Conservation (phyloP, 2,329 filamentous ascomycete species). For the Penicillium sp. region DNA sequence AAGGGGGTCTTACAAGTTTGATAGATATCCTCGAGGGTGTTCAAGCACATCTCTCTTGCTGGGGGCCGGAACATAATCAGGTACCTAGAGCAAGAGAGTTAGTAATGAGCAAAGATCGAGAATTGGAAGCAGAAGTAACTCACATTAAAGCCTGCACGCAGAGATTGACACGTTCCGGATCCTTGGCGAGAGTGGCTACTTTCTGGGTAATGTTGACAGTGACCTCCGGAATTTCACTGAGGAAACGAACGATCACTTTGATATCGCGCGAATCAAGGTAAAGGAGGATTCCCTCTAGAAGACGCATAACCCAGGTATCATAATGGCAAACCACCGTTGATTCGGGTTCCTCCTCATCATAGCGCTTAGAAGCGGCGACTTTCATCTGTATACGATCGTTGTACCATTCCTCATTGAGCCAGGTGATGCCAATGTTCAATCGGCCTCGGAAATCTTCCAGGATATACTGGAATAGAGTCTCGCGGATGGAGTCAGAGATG, state of each 20-base stretch:
- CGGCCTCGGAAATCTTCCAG: conserved; percentile 88
- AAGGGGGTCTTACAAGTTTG: conserved; percentile 46
- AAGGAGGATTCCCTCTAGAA: conserved; percentile 86
- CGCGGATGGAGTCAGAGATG: conserved; percentile 68
- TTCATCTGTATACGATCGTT: conserved; percentile 68
- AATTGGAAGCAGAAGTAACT: conserved; percentile 19
- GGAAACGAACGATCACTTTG: conserved; percentile 82
- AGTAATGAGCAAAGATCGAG: conserved; percentile 1
- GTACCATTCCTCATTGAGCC: conserved; percentile 98
- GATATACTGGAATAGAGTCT: conserved; percentile 79
- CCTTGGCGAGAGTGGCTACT: conserved; percentile 64
- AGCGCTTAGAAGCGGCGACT: conserved; percentile 43
- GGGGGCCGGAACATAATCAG: conserved; percentile 61
- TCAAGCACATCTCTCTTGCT: conserved; percentile 56
- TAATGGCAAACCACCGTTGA: conserved; percentile 60
- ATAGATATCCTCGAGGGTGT: conserved; percentile 61
- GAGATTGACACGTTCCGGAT: conserved; percentile 63
- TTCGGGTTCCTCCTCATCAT: conserved; percentile 46
- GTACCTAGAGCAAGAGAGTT: conserved; percentile 41
- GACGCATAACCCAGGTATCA: conserved; percentile 72
- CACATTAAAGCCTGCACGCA: conserved; percentile 60
- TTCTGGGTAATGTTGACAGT: conserved; percentile 70
- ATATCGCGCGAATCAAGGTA: conserved; percentile 85
- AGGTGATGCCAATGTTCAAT: conserved; percentile 86
- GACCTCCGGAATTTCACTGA: conserved; percentile 86